Conservation (phyloP, 2,329 filamentous ascomycete genomes). For the Sporothrix mexicana region DNA sequence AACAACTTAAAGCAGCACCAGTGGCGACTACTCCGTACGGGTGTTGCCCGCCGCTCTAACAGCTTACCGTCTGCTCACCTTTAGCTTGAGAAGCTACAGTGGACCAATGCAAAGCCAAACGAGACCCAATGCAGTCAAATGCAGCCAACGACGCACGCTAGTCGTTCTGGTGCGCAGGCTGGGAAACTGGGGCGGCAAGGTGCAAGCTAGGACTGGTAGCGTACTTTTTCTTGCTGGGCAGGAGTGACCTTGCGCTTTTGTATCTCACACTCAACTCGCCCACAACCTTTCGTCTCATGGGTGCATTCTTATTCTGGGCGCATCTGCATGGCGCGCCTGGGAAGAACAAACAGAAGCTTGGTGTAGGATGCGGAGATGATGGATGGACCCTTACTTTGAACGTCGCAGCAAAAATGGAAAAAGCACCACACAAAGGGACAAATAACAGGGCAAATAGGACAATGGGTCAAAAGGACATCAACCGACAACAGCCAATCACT, state of each 20-base stretch:
- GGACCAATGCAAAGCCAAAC: slow-evolving; percentile 20
- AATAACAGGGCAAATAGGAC: background rate
- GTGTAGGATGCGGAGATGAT: slow-evolving; percentile 10
- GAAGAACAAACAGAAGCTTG: background rate
- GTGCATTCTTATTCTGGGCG: background rate
- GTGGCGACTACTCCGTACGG: slow-evolving; percentile 11
- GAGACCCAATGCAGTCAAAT: slow-evolving; percentile 15
- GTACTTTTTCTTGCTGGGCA: background rate
- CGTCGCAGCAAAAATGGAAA: slow-evolving; percentile 6
- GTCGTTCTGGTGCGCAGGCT: background rate
- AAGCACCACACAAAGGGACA: background rate
- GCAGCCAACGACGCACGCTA: slow-evolving; percentile 21
- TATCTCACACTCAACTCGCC: background rate
- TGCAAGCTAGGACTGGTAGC: slow-evolving; percentile 1
- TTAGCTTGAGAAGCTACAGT: slow-evolving; percentile 11
- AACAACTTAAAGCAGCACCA: background rate
- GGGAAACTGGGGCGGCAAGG: slow-evolving; percentile 21
- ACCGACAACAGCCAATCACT: slow-evolving; percentile 18
- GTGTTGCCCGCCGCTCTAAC: background rate
- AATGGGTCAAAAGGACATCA: background rate
- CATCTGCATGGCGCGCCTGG: background rate
- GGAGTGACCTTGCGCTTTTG: background rate
- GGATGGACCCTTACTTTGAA: slow-evolving; percentile 21
- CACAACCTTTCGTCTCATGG: slow-evolving; percentile 1
- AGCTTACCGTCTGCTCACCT: background rate